phyloP scores from a whole-genome alignment of 2,329 filamentous ascomycete genomes.

The Hypoxylon sp. region DNA sequence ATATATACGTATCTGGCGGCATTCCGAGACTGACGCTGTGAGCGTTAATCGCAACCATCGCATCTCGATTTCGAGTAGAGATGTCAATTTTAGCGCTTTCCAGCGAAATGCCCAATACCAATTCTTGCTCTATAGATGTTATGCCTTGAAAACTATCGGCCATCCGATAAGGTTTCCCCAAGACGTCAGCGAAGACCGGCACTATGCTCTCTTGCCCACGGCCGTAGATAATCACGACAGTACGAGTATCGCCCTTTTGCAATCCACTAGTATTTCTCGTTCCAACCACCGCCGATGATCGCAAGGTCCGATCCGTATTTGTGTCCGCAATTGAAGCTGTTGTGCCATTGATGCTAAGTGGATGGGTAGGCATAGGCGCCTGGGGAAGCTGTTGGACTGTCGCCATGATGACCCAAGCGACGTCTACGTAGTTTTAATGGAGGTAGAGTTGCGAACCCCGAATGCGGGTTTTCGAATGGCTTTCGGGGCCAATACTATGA shows the following conservation, averaged over 20 bases:
- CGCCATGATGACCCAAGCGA: slow-evolving; percentile 52
- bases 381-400: slow-evolving; percentile 65
- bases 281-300: slow-evolving; percentile 52
- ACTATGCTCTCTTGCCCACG: slow-evolving; percentile 81
- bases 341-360: slow-evolving; percentile 55
- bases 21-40: slow-evolving; percentile 81
- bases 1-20: slow-evolving; percentile 76
- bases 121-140: slow-evolving; percentile 68
- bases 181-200: slow-evolving; percentile 80
- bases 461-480: slow-evolving; percentile 13
- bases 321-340: slow-evolving; percentile 44
- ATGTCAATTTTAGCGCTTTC: slow-evolving; percentile 71
- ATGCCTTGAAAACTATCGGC: slow-evolving; percentile 70
- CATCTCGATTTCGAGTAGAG: slow-evolving; percentile 68
- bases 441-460: slow-evolving; percentile 1
- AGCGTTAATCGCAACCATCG: slow-evolving; percentile 80
- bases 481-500: slow-evolving; percentile 25
- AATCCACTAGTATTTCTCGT: slow-evolving; percentile 63
- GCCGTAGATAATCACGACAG: slow-evolving; percentile 78
- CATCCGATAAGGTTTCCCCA: slow-evolving; percentile 79
- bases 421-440: slow-evolving; percentile 16
- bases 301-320: slow-evolving; percentile 48
- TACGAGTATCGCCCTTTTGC: slow-evolving; percentile 69
- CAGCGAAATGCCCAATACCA: slow-evolving; percentile 77
- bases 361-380: slow-evolving; percentile 65